Base-by-base conservation (phyloP, 179 eudicot genomes). In the Vitellaria paradoxa region DNA sequence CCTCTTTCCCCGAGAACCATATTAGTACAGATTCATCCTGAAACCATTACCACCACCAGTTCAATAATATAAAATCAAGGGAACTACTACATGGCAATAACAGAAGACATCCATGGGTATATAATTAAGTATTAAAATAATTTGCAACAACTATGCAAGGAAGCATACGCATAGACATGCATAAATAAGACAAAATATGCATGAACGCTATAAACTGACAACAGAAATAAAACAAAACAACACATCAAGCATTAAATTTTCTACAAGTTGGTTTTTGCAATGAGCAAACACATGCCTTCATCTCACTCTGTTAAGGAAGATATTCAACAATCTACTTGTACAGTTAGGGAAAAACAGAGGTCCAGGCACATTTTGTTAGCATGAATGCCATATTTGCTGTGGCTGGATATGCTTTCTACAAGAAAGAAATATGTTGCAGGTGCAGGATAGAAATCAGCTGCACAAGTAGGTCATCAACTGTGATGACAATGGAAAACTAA, bases 1-100 rank as follows among this genome's bases (percentile, higher is more conserved):
- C 97, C 85, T 96, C 99, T 85, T 93, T 93, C 56, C 94, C 98
- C 9, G 98, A 96, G 84, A 88, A 87, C 98, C 99, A 96, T 84
- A 93, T 88, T 78, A 95, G 82, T 76, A 88, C 85, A 84, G 99
- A 89, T 83, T 93, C 99, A 81, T 96, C 98, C 99, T 96, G 91
- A 82, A 84, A 84, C 65, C 59, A 76, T 26, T 23, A 74, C 64
- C 78, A 77, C 18, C 46, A 71, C 68, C 79, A 81, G 11, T 67
- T 69, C 45, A 65, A 57, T 76, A 14, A 65, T 17, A 71, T 10
- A 55, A 72, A 65, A 76, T 18, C n/a, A 20, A 17, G 24, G 67
- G 64, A 65, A 26, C 52, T 45, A 59, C 53, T 9, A 67, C 37
- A 74, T 30, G 62, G 52, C 49, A 26, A 49, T 17, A n/a, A 12